Evolutionary conservation across 352 stramenopile genomes (phyloP).

Genomic region (Chrysophaeum taylorii): DNA sequence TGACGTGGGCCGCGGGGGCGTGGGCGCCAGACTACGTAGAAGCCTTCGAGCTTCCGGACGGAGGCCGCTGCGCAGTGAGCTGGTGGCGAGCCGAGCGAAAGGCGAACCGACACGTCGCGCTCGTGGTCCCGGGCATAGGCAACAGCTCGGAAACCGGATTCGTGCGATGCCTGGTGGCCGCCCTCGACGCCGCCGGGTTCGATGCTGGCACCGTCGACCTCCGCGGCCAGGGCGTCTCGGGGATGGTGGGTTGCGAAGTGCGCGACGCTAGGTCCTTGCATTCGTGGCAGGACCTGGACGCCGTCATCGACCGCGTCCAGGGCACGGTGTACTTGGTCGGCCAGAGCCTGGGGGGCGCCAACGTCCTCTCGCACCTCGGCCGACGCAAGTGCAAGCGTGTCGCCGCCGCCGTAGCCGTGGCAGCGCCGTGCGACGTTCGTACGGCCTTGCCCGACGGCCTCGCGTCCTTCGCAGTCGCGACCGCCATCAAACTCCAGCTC

Average conservation of each 20-base stretch:
- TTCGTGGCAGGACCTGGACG: not conserved
- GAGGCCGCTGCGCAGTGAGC: too few relatives aligned
- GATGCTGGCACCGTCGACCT: not conserved
- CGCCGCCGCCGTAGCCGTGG: not conserved
- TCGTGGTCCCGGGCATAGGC: not conserved
- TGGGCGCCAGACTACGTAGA: too few relatives aligned
- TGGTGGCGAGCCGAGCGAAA: not conserved
- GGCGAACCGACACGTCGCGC: not conserved
- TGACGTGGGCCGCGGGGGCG: too few relatives aligned
- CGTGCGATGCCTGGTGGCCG: not conserved
- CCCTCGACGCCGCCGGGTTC: not conserved
- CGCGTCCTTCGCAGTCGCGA: not conserved
- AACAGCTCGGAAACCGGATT: constrained; percentile 8
- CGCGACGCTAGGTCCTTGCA: not conserved
- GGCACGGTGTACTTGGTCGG: not conserved
- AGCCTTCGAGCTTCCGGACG: too few relatives aligned
- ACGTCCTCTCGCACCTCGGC: not conserved
- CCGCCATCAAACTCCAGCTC: not conserved
- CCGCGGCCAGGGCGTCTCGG: not conserved
- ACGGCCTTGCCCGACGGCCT: not conserved
- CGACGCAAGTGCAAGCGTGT: not conserved
- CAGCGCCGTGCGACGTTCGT: not conserved
- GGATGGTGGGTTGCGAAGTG: not conserved
- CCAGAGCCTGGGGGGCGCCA: not conserved
- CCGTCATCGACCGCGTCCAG: not conserved